Conservation (phyloP, 2,329 filamentous ascomycete genomes). For the Penicillium occitanis region DNA sequence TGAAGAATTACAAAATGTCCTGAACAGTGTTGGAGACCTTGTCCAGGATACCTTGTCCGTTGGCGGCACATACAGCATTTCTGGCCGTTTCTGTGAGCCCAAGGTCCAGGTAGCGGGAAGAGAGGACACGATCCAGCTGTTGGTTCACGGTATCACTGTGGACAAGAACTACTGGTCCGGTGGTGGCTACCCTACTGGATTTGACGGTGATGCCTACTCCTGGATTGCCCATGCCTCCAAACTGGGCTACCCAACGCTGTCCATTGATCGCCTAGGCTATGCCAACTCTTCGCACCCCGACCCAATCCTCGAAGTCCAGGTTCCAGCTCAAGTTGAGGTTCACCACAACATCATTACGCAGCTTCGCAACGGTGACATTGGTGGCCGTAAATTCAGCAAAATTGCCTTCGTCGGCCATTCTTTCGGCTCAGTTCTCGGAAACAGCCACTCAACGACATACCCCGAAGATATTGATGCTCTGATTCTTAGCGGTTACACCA, state of each 20-base stretch:
- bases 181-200: constrained; percentile 7
- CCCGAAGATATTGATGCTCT: not conserved
- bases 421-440: not conserved
- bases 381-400: not conserved
- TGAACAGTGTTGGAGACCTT: not conserved
- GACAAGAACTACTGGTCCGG: constrained; percentile 14
- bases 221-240: constrained; percentile 9
- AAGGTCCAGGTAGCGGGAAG: not conserved
- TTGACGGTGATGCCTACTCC: constrained; percentile 6
- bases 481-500: not conserved
- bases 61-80: constrained; percentile 9
- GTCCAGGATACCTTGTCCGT: constrained; percentile 8
- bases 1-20: constrained; percentile 6
- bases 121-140: not conserved
- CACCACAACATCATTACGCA: not conserved
- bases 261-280: not conserved
- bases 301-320: not conserved
- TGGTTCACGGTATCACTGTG: constrained; percentile 9
- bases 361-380: not conserved
- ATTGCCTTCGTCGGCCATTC: not conserved
- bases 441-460: not conserved
- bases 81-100: constrained; percentile 9
- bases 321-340: not conserved
- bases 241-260: not conserved
- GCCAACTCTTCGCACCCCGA: not conserved